phyloP scores from a whole-genome alignment of 352 stramenopile genomes.

The Halophytophthora polymorphica region DNA sequence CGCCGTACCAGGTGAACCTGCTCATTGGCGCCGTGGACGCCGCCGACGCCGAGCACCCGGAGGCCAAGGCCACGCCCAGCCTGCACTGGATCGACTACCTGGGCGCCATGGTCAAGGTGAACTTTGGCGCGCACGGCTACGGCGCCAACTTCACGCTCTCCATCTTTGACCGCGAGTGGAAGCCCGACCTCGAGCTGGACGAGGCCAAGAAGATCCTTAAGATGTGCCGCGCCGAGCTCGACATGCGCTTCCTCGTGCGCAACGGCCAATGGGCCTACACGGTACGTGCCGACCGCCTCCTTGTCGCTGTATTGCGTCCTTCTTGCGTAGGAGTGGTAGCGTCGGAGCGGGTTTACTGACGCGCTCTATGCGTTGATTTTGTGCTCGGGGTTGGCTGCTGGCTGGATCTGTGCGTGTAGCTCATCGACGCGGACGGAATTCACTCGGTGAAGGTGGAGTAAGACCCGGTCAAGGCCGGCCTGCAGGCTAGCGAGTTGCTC shows the following conservation, averaged over 20 bases:
- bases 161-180: conserved; percentile 88
- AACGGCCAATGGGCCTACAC: conserved; percentile 86
- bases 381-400: conserved; percentile 1
- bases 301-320: too few species aligned
- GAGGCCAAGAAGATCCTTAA: conserved; percentile 70
- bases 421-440: conserved; percentile 68
- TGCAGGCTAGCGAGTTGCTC: conserved; percentile 1
- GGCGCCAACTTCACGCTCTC: conserved; percentile 81
- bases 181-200: conserved; percentile 79
- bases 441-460: conserved; percentile 66
- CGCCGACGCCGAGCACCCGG: conserved; percentile 18
- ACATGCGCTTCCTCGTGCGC: conserved; percentile 84
- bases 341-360: conserved; percentile 15
- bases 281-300: conserved; percentile 7
- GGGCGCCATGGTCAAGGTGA: conserved; percentile 79
- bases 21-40: conserved; percentile 73
- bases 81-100: conserved; percentile 91
- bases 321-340: too few species aligned
- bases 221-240: conserved; percentile 77
- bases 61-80: conserved; percentile 41
- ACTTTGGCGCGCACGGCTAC: conserved; percentile 86
- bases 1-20: conserved; percentile 85
- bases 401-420: conserved; percentile 17
- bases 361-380: too few species aligned
- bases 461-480: not conserved